Evolutionary conservation across 2,329 filamentous ascomycete genomes (phyloP), one percentile per base, ranked within the genome.

Genomic region (Penicillium sp.): DNA sequence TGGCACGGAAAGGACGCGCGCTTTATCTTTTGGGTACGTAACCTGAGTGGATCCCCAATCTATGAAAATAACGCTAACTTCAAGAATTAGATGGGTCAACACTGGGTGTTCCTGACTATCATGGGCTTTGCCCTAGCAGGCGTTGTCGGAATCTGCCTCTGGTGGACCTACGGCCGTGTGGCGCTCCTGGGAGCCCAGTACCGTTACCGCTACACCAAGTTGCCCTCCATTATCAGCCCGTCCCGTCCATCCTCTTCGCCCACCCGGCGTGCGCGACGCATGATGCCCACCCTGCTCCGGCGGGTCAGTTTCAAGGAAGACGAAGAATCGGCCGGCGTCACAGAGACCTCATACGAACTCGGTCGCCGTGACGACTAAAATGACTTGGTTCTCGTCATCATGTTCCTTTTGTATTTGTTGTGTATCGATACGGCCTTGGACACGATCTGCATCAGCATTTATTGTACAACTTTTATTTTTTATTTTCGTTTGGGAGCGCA

Each of bases 1-100:
- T 88, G 86, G 86, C 86, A 88, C 68, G 82, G 80, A 47, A 82
- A 80, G 59, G 86, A 88, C 65, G 85, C 87, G 49, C 79, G 81
- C 67, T 69, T 88, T 52, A 87, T 88, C 57, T 87, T 88, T 72
- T 88, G 86, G 84, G 79, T 82, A 72, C 65, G 76, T 68, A 8
- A 21, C 11, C 7, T 10, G 19, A 21, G 19, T 21, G 19, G 21
- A 21, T 19, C n/a, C 44, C 11, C 11, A 26, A 43, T 4, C 11
- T 3, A 16, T 24, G 35, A 27, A 31, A 27, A 5, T 9, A 13
- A 10, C 1, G 29, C 37, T 52, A 52, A 52, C 4, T 21, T 16
- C n/a, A n/a, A 5, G 2, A 33, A 33, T 13, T 57, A 78, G 79
- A 83, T 85, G 79, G 81, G 80, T 24, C 77, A 78, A 59, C 80